Conservation (phyloP, 2,329 filamentous ascomycete genomes). For the Scedosporium apiospermum region DNA sequence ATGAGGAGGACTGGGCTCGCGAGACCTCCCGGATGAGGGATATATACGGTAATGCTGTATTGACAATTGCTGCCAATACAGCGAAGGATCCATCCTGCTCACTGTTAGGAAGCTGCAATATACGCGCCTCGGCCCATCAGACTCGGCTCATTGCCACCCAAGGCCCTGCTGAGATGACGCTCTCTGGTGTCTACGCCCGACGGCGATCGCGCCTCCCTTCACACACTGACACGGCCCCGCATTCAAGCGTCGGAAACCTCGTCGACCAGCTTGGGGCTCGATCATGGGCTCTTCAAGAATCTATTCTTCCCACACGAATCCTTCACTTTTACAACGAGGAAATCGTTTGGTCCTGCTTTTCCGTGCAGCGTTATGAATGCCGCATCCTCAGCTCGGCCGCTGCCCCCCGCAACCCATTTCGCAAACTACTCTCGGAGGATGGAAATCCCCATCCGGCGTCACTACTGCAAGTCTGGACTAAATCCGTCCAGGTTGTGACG, state of each 20-base stretch:
- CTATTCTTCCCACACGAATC: constrained; percentile 11
- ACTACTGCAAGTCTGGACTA: neutral
- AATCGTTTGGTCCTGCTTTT: constrained; percentile 12
- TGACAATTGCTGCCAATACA: constrained; percentile 10
- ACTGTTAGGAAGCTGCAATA: constrained; percentile 4
- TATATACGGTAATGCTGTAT: constrained; percentile 8
- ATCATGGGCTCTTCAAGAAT: constrained; percentile 16
- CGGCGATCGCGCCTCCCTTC: neutral
- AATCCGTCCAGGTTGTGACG: neutral
- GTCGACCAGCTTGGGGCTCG: constrained; percentile 3
- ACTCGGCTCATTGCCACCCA: neutral
- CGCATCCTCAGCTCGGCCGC: neutral
- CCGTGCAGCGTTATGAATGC: constrained; percentile 10
- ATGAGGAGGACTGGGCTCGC: constrained; percentile 9
- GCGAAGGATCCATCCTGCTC: constrained; percentile 1
- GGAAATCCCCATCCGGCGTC: neutral
- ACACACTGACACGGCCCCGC: neutral
- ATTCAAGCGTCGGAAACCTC: neutral
- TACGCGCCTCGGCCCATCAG: neutral
- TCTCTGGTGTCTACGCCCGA: neutral
- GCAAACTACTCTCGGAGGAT: neutral
- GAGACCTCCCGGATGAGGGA: constrained; percentile 11
- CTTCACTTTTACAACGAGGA: constrained; percentile 12
- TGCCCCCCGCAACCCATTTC: neutral
- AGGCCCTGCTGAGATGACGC: neutral